Percentiles rank a stretch among this genome's conserved stretches.
phyloP scores from a whole-genome alignment of 2,329 filamentous ascomycete genomes.

The Tolypocladium tropicale region DNA sequence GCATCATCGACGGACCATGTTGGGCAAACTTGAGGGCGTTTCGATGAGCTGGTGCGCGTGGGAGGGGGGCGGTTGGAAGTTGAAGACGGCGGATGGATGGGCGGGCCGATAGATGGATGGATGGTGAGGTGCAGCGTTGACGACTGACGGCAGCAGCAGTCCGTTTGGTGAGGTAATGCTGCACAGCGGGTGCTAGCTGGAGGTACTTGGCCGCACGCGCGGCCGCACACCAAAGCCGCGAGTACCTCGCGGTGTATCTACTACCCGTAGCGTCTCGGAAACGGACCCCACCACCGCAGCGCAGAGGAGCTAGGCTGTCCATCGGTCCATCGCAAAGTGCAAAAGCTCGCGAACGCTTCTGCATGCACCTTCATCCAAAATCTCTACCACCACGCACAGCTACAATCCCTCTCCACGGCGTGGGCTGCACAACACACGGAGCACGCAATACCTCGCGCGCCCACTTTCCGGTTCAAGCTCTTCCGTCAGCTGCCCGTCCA shows the following conservation, averaged over 20 bases:
- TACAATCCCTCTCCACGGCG: background rate
- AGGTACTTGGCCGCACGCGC: background rate
- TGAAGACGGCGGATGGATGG: background rate
- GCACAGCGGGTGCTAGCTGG: background rate
- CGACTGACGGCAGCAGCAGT: background rate
- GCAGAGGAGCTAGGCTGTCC: no score
- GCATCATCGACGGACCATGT: slow-evolving; percentile 4
- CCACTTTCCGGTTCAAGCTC: background rate
- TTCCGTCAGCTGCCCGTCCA: background rate
- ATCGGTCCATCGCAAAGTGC: background rate
- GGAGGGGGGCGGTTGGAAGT: background rate
- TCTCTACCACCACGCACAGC: background rate
- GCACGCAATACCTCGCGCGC: background rate
- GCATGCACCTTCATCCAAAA: background rate
- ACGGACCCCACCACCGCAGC: background rate
- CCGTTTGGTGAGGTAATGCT: background rate
- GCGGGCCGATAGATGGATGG: no score
- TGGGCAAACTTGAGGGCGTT: background rate
- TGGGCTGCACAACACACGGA: background rate
- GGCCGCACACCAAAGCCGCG: background rate
- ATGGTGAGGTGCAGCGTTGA: background rate
- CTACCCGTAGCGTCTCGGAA: background rate
- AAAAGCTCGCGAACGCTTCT: background rate
- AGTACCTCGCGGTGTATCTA: background rate
- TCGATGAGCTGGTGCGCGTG: background rate